Evolutionary conservation across 495 filamentous ascomycete species (phyloP), one percentile per base, ranked within the genome.

Genomic region (Xylaria longipes): DNA sequence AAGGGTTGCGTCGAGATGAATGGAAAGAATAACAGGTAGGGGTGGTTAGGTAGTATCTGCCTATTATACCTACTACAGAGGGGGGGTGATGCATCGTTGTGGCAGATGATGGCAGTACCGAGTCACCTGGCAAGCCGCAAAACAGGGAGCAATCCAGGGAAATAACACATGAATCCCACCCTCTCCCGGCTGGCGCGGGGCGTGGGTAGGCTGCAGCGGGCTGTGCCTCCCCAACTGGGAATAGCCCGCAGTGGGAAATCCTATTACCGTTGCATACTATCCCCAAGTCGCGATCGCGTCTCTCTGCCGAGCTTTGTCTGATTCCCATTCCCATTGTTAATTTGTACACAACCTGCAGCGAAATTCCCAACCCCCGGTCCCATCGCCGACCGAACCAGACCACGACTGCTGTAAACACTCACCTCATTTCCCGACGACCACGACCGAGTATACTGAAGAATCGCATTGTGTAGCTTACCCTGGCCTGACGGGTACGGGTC

Each of bases 251-350:
- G 45, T 46, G 46, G 58, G 46, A 71, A 63, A 68, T 17, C 56
- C 56, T 60, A 60, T 17, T 31, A 3, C 33, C n/a, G 57, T 22
- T 29, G 12, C 52, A 56, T 33, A 43, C 68, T 70, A 65, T 71
- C 43, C 67, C 29, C 27, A 60, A 71, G 77, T 77, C 77, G 77
- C 77, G 77, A 76, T 79, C 77, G 77, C 77, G 77, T 77, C 60
- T 68, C 68, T 69, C 75, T 4, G 9, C 33, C 52, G 35, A 35
- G 35, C 25, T 45, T 65, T 68, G 22, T 63, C 68, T 75, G 29
- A 61, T 65, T 56, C 27, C 73, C n/a, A n/a, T n/a, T n/a, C n/a
- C n/a, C 62, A 31, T 35, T 45, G 35, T 29, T 63, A 39, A 68
- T 60, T 46, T 72, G 17, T 60, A 71, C 48, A 71, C 64, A 71